A percentile compares a stretch with the other conserved stretches of the same genome.
Evolutionary conservation across 2,329 filamentous ascomycete genomes (phyloP).

Genomic region (Trichoderma brevicompactum): DNA sequence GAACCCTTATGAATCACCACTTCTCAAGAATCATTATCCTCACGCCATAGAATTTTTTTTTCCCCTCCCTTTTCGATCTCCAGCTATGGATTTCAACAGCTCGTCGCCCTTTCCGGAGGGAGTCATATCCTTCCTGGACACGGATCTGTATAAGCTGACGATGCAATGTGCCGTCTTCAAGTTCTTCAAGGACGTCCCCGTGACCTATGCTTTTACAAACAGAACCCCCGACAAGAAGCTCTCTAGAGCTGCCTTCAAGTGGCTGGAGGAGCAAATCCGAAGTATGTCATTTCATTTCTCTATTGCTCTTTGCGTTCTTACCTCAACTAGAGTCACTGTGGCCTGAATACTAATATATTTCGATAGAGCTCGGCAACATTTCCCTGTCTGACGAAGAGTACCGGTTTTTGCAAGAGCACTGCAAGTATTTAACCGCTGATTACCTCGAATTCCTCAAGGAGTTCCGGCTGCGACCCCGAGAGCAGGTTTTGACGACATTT

Average conservation of each 20-base stretch:
- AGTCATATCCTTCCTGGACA: slow-evolving; percentile 81
- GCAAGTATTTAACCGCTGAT: slow-evolving; percentile 75
- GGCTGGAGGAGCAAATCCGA: slow-evolving; percentile 82
- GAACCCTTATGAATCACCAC: slow-evolving; percentile 1
- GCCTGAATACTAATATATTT: slow-evolving; percentile 35
- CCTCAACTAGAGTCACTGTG: not conserved
- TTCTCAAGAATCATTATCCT: not conserved
- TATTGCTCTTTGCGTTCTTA: not conserved
- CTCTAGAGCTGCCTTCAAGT: slow-evolving; percentile 78
- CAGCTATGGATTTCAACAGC: slow-evolving; percentile 67
- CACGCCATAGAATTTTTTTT: not conserved
- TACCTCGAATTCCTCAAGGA: slow-evolving; percentile 83
- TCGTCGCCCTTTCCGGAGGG: slow-evolving; percentile 72
- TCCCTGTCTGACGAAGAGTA: slow-evolving; percentile 79
- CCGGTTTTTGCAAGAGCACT: slow-evolving; percentile 75
- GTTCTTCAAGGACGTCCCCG: slow-evolving; percentile 80
- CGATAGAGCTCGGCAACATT: slow-evolving; percentile 77
- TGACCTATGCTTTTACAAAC: slow-evolving; percentile 94
- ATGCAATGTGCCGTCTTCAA: slow-evolving; percentile 98
- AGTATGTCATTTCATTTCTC: slow-evolving; percentile 57
- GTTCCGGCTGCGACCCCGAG: slow-evolving; percentile 78
- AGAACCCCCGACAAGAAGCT: slow-evolving; percentile 93
- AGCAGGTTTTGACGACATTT: slow-evolving; percentile 78
- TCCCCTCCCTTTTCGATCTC: not conserved
- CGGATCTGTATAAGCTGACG: slow-evolving; percentile 90